Evolutionary conservation across 768 basidiomycete genomes (phyloP).

Genomic region (Serendipita indica): DNA sequence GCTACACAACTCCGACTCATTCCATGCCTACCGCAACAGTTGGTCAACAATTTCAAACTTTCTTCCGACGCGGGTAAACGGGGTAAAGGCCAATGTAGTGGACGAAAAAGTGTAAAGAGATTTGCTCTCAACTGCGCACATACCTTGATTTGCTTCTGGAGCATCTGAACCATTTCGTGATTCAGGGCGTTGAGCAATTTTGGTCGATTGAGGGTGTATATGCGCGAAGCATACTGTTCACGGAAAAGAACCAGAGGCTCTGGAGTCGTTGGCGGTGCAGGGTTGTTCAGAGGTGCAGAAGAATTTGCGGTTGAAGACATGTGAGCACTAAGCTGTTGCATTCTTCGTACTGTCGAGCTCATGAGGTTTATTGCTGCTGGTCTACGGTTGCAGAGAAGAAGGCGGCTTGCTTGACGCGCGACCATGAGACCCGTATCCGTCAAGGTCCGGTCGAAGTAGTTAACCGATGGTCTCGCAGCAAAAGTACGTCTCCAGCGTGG

Average conservation of each 20-base stretch:
- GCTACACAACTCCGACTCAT: slow-evolving; percentile 49
- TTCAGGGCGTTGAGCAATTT: slow-evolving; percentile 71
- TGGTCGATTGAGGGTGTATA: slow-evolving; percentile 68
- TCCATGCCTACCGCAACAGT: slow-evolving; percentile 70
- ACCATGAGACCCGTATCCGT: no score
- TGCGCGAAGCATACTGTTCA: slow-evolving; percentile 45
- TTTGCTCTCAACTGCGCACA: slow-evolving; percentile 16
- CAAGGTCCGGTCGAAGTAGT: no score
- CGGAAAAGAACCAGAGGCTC: slow-evolving; percentile 48
- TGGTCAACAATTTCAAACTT: no score
- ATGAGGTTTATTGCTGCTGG: no score
- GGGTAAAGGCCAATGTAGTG: no score
- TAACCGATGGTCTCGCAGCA: no score
- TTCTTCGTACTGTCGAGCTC: background rate
- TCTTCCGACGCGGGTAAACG: no score
- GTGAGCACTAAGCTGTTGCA: background rate
- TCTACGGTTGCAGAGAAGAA: no score
- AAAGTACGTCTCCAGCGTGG: no score
- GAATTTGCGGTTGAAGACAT: slow-evolving; percentile 13
- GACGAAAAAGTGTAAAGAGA: no score
- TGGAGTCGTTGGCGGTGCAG: slow-evolving; percentile 16
- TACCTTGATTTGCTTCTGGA: slow-evolving; percentile 68
- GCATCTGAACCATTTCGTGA: slow-evolving; percentile 53
- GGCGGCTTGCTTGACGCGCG: no score
- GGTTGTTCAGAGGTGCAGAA: slow-evolving; percentile 22